phyloP scores from a whole-genome alignment of 129 eudicot genomes.

The Scalesia atractyloides region DNA sequence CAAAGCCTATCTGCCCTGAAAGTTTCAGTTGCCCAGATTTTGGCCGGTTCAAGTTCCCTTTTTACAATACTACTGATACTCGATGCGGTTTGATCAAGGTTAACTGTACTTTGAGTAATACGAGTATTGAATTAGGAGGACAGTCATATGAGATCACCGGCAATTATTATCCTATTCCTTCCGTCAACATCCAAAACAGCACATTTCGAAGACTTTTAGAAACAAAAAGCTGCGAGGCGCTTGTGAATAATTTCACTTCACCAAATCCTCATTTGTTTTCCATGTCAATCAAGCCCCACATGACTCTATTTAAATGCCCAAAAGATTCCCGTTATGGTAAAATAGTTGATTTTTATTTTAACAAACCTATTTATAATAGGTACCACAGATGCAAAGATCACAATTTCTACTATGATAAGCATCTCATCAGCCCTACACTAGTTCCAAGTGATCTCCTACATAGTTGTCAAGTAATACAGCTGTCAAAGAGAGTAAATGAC shows the following conservation, averaged over 20 bases:
- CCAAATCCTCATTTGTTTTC: constrained; percentile 21
- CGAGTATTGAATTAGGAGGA: not conserved
- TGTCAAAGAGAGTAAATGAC: not conserved
- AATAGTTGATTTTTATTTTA: not conserved
- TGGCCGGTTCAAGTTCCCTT: constrained; percentile 16
- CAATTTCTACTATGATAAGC: constrained; percentile 9
- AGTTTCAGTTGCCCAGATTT: constrained; percentile 20
- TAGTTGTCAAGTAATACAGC: not conserved
- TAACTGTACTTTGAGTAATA: not conserved
- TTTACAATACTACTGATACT: not conserved
- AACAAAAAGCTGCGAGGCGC: constrained; percentile 7
- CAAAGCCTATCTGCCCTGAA: constrained; percentile 21
- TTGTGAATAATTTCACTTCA: constrained; percentile 8
- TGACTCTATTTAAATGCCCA: constrained; percentile 43
- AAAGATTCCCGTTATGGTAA: not conserved
- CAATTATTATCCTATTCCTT: not conserved
- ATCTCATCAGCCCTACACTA: not conserved
- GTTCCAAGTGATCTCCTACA: constrained; percentile 13
- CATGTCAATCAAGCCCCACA: not conserved
- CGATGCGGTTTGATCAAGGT: not conserved
- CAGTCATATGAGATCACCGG: not conserved
- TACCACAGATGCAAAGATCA: not conserved
- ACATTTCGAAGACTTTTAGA: not conserved
- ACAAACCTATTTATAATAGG: not conserved
- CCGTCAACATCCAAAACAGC: not conserved